These are phyloP conservation scores for Cryptosporidium muris DNA, from an alignment of 169 alveolate species.

Conservation along the genomic window DNA sequence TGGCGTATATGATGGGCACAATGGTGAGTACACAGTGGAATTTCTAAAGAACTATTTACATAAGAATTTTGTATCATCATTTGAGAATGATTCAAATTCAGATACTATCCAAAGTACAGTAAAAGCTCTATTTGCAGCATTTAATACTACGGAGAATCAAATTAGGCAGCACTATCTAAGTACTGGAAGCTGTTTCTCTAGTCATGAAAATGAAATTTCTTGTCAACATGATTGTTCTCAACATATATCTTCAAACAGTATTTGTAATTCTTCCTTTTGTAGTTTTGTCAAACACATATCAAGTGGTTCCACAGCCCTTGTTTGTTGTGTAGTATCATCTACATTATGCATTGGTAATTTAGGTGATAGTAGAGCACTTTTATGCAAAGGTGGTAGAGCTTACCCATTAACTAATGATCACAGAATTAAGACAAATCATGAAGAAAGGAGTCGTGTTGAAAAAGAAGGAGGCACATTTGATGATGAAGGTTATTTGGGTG, in stretches of 20 bases:
- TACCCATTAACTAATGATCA: constrained; percentile 72
- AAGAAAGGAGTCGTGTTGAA: constrained; percentile 72
- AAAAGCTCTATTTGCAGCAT: constrained; percentile 38
- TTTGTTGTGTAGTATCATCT: constrained; percentile 56
- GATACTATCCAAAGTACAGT: constrained; percentile 20
- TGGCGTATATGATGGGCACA: constrained; percentile 82
- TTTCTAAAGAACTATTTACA: constrained; percentile 75
- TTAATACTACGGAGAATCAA: constrained; percentile 48
- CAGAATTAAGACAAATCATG: constrained; percentile 60
- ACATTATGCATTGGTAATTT: constrained; percentile 72
- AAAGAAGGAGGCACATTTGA: constrained; percentile 75
- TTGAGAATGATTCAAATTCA: constrained; percentile 6
- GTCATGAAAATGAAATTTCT: neutral
- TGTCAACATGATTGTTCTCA: neutral
- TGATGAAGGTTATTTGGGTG: constrained; percentile 72
- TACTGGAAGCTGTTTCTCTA: neutral
- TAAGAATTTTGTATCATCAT: constrained; percentile 66
- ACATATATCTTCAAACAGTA: neutral
- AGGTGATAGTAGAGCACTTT: constrained; percentile 76
- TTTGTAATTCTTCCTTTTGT: constrained; percentile 8
- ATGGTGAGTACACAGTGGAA: constrained; percentile 80
- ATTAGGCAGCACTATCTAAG: constrained; percentile 36
- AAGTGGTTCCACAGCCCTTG: constrained; percentile 76
- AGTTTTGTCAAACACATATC: constrained; percentile 55
- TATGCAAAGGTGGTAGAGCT: constrained; percentile 74